Evolutionary conservation across 2,329 filamentous ascomycete genomes (phyloP).

Genomic region (Pseudomassariella vexata): DNA sequence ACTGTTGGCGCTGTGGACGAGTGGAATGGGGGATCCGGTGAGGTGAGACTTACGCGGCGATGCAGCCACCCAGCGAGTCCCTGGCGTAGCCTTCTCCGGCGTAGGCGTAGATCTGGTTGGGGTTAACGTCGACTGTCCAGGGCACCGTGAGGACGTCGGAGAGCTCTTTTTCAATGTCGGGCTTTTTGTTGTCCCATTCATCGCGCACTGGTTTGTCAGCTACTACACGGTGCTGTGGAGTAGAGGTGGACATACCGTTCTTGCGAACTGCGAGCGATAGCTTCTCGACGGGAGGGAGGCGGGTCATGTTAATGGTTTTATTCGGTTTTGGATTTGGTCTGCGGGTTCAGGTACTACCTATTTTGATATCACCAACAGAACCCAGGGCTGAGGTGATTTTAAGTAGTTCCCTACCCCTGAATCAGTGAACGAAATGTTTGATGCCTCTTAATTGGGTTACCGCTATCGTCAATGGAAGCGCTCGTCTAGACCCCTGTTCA

Average conservation of each 20-base stretch:
- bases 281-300: conserved; percentile 41
- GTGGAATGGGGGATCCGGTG: not conserved
- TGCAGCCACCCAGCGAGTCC: conserved; percentile 36
- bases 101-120: conserved; percentile 41
- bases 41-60: conserved; percentile 31
- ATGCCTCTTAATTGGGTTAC: too few relatives aligned
- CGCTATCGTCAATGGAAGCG: too few relatives aligned
- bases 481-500: too few relatives aligned
- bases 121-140: conserved; percentile 46
- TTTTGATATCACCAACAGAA: too few relatives aligned
- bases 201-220: conserved; percentile 39
- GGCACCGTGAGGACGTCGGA: conserved; percentile 36
- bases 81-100: conserved; percentile 34
- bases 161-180: conserved; percentile 35
- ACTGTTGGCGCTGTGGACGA: not conserved
- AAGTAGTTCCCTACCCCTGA: too few relatives aligned
- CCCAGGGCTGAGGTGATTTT: too few relatives aligned
- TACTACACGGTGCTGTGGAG: not conserved
- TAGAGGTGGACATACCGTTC: conserved; percentile 32
- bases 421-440: too few relatives aligned
- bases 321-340: too few relatives aligned
- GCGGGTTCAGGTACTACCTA: too few relatives aligned
- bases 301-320: conserved; percentile 22
- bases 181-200: conserved; percentile 42
- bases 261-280: conserved; percentile 46